Percentiles rank a stretch among this genome's conserved stretches.
phyloP scores from a whole-genome alignment of 2,329 filamentous ascomycete species.

The Phaeoacremonium minimum region DNA sequence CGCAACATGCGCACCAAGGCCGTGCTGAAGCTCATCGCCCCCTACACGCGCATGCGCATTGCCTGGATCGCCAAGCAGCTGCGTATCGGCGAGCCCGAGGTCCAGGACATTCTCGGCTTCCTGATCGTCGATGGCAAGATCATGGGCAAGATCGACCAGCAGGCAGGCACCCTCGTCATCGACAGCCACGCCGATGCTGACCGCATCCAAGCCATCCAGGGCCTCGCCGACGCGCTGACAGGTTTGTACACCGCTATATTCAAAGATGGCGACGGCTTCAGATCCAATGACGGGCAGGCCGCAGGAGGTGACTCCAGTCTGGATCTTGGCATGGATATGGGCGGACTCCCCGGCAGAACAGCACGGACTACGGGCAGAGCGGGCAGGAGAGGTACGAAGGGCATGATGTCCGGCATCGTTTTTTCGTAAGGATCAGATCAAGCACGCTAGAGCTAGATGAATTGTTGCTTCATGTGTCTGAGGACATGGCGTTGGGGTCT shows the following conservation, averaged over 20 bases:
- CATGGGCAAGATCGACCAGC: slow-evolving; percentile 83
- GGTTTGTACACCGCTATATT: slow-evolving; percentile 69
- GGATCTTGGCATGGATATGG: slow-evolving; percentile 23
- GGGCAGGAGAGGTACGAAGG: background rate
- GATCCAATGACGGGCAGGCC: slow-evolving; percentile 17
- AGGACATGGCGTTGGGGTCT: too few relatives aligned
- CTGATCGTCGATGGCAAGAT: slow-evolving; percentile 89
- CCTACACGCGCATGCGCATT: slow-evolving; percentile 89
- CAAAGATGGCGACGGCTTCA: slow-evolving; percentile 71
- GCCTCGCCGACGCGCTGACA: slow-evolving; percentile 67
- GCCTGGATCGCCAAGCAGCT: slow-evolving; percentile 84
- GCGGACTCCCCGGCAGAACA: slow-evolving; percentile 10
- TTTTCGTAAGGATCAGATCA: background rate
- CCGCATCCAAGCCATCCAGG: slow-evolving; percentile 67
- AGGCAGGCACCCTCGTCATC: slow-evolving; percentile 78
- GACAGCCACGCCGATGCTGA: slow-evolving; percentile 69
- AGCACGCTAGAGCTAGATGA: too few relatives aligned
- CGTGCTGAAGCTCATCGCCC: slow-evolving; percentile 85
- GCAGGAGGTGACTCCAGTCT: slow-evolving; percentile 12
- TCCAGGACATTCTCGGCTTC: slow-evolving; percentile 93
- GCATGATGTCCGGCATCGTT: background rate
- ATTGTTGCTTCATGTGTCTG: too few relatives aligned
- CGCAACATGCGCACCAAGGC: slow-evolving; percentile 98
- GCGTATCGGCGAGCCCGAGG: slow-evolving; percentile 78
- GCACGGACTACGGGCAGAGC: too few relatives aligned